Conservation (phyloP, 345 rosid species). For the Moricandia arvensis region DNA sequence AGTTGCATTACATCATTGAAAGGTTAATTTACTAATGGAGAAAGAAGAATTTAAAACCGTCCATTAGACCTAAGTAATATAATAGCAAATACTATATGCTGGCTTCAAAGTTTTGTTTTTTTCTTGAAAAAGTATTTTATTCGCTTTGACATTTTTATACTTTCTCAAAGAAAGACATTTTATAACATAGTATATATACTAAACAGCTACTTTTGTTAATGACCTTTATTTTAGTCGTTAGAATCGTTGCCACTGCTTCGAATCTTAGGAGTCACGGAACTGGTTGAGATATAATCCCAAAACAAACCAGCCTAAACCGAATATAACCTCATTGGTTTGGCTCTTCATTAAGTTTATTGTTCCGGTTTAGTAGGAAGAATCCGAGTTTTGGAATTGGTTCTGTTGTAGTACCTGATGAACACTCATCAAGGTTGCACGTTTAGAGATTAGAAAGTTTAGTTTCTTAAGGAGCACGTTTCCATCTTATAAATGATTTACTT, state of each 20-base stretch:
- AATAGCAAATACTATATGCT: not conserved
- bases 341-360: constrained; percentile 6
- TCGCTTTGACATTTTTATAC: not conserved
- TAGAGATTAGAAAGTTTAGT: not conserved
- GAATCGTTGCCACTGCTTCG: constrained; percentile 15
- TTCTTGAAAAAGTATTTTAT: not conserved
- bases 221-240: not conserved
- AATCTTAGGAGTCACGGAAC: constrained; percentile 15
- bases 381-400: not conserved
- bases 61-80: not conserved
- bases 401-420: not conserved
- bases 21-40: not conserved
- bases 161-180: not conserved
- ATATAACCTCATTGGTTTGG: not conserved
- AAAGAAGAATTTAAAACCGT: constrained; percentile 5
- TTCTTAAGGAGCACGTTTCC: too few relatives aligned
- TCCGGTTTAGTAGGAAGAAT: constrained; percentile 22
- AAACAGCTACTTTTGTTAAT: not conserved
- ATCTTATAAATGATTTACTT: not conserved
- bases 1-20: constrained; percentile 7
- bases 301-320: not conserved
- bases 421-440: constrained; percentile 13
- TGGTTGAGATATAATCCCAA: not conserved
- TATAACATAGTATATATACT: not conserved
- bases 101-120: too few relatives aligned